These are phyloP conservation scores for Eleusine coracana DNA, from an alignment of 176 grass and related monocot species.

Conservation along the genomic window DNA sequence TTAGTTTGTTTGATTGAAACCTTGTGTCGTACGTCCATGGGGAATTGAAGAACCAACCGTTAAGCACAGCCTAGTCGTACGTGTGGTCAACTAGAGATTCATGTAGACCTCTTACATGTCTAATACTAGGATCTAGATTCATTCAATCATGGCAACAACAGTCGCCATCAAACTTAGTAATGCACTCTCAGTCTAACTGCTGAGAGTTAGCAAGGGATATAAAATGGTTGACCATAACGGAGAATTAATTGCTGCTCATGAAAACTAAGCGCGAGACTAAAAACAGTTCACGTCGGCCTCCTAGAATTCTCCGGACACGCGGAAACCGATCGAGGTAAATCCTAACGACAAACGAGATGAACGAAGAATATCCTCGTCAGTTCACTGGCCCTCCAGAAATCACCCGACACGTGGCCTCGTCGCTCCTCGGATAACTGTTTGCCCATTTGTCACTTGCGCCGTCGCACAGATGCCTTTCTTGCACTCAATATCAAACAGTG, in stretches of 20 bases:
- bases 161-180: neutral
- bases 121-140: too few relatives aligned
- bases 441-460: slow-evolving; percentile 23
- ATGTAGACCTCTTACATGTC: neutral
- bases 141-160: neutral
- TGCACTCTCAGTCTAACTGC: neutral
- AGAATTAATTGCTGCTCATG: neutral
- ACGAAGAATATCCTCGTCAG: neutral
- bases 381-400: neutral
- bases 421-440: slow-evolving; percentile 1
- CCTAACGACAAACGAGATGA: neutral
- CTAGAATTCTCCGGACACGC: neutral
- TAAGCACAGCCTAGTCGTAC: neutral
- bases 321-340: neutral
- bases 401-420: neutral
- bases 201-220: neutral
- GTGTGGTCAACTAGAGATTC: neutral
- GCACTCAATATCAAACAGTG: slow-evolving; percentile 16
- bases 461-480: neutral
- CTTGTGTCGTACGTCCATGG: neutral
- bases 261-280: neutral
- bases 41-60: too few relatives aligned
- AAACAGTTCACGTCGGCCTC: too few relatives aligned
- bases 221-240: neutral
- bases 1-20: neutral